These are phyloP conservation scores for Saksenaea oblongispora DNA, from an alignment of 371 early-diverging fungal species.

Conservation along the genomic window DNA sequence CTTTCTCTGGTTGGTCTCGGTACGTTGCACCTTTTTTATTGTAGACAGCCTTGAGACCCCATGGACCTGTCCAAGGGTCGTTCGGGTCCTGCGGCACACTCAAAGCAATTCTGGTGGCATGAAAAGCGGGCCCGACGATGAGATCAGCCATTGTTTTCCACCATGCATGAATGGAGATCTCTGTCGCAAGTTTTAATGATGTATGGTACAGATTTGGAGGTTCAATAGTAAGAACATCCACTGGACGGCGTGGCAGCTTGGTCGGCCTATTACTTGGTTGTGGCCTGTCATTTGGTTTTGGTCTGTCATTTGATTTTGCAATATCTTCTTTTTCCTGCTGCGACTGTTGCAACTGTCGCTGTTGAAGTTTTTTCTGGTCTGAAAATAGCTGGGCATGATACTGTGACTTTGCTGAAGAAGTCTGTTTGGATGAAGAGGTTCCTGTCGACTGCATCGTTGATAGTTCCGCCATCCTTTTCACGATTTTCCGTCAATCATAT, in stretches of 20 bases:
- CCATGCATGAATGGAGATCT: constrained; percentile 48
- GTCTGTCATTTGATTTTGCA: constrained; percentile 11
- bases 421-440: constrained; percentile 1
- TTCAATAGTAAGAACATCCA: constrained; percentile 36
- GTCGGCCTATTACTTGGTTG: constrained; percentile 1
- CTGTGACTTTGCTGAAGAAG: constrained; percentile 37
- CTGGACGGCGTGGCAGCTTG: constrained; percentile 22
- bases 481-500: not conserved
- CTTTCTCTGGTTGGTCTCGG: constrained; percentile 8
- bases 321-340: constrained; percentile 13
- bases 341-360: constrained; percentile 30
- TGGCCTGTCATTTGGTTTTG: not conserved
- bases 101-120: constrained; percentile 42
- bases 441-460: not conserved
- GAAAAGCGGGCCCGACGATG: constrained; percentile 40
- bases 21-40: constrained; percentile 27
- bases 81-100: constrained; percentile 51
- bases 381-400: constrained; percentile 52
- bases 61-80: constrained; percentile 49
- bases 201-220: constrained; percentile 53
- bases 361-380: constrained; percentile 39
- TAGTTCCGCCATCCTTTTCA: constrained; percentile 2
- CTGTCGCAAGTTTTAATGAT: constrained; percentile 40
- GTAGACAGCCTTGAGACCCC: constrained; percentile 53
- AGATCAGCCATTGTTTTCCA: constrained; percentile 45